Evolutionary conservation across 768 basidiomycete genomes (phyloP).

Genomic region (Lactifluus subvellereus): DNA sequence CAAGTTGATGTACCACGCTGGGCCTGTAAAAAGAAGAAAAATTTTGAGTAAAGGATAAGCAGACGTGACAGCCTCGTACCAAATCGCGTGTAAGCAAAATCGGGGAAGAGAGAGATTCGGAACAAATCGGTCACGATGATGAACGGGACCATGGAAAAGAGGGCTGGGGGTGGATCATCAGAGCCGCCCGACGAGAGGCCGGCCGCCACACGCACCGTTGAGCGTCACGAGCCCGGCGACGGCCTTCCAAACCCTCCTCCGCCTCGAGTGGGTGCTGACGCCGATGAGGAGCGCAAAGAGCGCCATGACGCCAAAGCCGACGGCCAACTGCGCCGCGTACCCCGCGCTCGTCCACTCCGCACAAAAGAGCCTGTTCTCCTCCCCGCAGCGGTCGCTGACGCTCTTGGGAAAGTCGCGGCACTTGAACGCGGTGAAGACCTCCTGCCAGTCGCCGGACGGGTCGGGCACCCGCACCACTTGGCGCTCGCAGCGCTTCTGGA

Average conservation of each 20-base stretch:
- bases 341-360: slow-evolving; percentile 65
- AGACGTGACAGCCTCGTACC: slow-evolving; percentile 37
- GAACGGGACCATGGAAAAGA: slow-evolving; percentile 57
- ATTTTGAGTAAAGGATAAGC: not conserved
- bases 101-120: slow-evolving; percentile 38
- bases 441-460: slow-evolving; percentile 36
- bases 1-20: slow-evolving; percentile 52
- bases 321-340: slow-evolving; percentile 57
- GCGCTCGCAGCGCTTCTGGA: slow-evolving; percentile 52
- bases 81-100: slow-evolving; percentile 52
- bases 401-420: slow-evolving; percentile 63
- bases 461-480: slow-evolving; percentile 44
- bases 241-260: slow-evolving; percentile 71
- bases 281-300: slow-evolving; percentile 58
- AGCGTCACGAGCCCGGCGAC: slow-evolving; percentile 59
- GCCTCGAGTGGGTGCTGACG: slow-evolving; percentile 63
- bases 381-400: slow-evolving; percentile 41
- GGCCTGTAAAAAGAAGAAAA: slow-evolving; percentile 37
- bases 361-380: slow-evolving; percentile 56
- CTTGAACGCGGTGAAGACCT: slow-evolving; percentile 49
- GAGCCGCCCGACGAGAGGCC: not conserved
- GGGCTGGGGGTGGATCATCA: slow-evolving; percentile 33
- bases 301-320: slow-evolving; percentile 57
- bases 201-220: slow-evolving; percentile 41
- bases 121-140: slow-evolving; percentile 59